Conservation (phyloP, 1,139 yeast species). For the Pneumocystis jirovecii region DNA sequence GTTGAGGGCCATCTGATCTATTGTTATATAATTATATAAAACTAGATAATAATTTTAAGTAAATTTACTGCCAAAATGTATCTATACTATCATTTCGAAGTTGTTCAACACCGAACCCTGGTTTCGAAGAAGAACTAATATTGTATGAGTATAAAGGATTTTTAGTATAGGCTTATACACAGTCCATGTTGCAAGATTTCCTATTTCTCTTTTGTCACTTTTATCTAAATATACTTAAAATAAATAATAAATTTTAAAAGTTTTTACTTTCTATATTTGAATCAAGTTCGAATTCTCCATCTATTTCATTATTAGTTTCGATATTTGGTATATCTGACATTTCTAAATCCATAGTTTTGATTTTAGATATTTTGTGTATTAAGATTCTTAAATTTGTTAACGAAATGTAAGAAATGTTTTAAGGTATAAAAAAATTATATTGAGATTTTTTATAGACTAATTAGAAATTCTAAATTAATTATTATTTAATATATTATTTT, state of each 20-base stretch:
- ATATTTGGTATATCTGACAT: background rate
- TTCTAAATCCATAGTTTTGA: background rate
- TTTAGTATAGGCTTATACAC: constrained; percentile 26
- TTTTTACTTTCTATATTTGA: background rate
- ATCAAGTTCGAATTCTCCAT: background rate
- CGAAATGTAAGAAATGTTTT: background rate
- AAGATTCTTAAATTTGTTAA: background rate
- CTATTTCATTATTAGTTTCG: background rate
- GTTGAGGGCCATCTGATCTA: constrained; percentile 75
- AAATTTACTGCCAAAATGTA: constrained; percentile 57
- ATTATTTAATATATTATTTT: background rate
- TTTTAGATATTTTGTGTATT: background rate
- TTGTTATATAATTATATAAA: background rate
- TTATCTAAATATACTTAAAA: background rate
- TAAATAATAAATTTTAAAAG: background rate
- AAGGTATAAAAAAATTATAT: background rate
- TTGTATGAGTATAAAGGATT: background rate
- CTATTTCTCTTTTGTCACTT: constrained; percentile 37
- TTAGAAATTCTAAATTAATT: background rate
- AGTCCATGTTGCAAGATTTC: constrained; percentile 74
- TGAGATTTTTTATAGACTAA: background rate
- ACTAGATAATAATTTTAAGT: background rate
- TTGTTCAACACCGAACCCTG: constrained; percentile 55
- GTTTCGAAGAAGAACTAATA: constrained; percentile 41
- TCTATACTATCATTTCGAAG: constrained; percentile 53